Base-by-base conservation (phyloP, 441 rosid genomes). In the Eutrema salsugineum region DNA sequence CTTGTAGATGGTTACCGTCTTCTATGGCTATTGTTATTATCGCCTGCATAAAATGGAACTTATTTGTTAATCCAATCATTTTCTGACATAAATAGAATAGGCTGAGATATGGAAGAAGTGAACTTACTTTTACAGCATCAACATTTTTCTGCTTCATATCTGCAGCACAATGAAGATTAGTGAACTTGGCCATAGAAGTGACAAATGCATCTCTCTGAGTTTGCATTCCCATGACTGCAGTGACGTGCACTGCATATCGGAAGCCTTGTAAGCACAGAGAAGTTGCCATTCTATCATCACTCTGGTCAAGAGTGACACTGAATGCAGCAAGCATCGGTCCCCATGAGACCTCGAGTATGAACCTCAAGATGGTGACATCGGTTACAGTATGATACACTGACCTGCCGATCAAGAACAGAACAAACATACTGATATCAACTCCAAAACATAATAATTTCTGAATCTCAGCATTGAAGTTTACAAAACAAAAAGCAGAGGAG, bases 161-260 rank as follows among this genome's bases (percentile, higher is more conserved):
- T 33, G 91, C 94, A 68, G 97, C 99, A 80, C 92, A 86, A 79
- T 96, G 99, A 55, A 96, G 99, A 83, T 84, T 79, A 55, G 99
- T 96, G 85, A 96, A 96, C 86, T 96, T 96, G 66, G 98, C 99
- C 74, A 96, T 77, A 51, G 99, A 96, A 35, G 97, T 96, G 66
- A 96, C 96, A 81, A 96, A 96, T 75, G 99, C 99, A 84, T 96
- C 99, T 81, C 99, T 86, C 77, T 93, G 98, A 9, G 99, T 96
- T 88, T 93, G 97, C 99, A 96, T 88, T 63, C 97, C 94, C 97
- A 91, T 88, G 53, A 91, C 94, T 43, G 98, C 88, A 62, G 99
- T 93, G 49, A 89, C 86, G 70, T 96, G 99, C 58, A 96, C 94
- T 8, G 97, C 95, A 27, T 86, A 77, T 30, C 97, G 80, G 17